These are phyloP conservation scores for Zelopaecilomyces penicillatus DNA, from an alignment of 2,329 filamentous ascomycete species.

Conservation along the genomic window DNA sequence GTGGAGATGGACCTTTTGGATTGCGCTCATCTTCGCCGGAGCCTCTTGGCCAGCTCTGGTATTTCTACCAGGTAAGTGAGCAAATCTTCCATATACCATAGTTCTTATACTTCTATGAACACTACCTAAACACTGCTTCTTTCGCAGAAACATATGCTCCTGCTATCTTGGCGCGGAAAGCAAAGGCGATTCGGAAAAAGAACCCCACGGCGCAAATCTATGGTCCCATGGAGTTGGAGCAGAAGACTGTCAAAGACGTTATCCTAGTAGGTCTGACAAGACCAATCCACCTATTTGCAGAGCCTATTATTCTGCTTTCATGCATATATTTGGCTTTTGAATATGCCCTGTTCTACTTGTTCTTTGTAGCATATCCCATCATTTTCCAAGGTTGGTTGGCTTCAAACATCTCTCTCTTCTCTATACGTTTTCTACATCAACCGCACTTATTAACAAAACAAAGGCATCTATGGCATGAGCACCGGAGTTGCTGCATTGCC, in stretches of 20 bases:
- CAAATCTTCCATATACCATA: too few relatives aligned
- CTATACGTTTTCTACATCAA: too few relatives aligned
- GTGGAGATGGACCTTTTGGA: constrained; percentile 39
- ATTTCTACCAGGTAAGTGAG: too few relatives aligned
- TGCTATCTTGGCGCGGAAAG: neutral
- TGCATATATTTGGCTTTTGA: neutral
- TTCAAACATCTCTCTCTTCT: too few relatives aligned
- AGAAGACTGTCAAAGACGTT: neutral
- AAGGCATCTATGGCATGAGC: constrained; percentile 5
- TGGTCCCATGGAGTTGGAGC: neutral
- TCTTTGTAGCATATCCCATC: constrained; percentile 47
- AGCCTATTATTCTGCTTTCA: neutral
- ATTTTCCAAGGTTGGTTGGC: constrained; percentile 4
- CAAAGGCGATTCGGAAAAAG: neutral
- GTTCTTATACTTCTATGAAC: too few relatives aligned
- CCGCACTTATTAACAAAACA: too few relatives aligned
- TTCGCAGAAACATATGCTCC: constrained; percentile 12
- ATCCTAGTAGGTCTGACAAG: neutral
- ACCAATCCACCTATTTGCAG: neutral
- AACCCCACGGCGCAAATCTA: neutral
- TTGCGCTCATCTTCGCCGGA: constrained; percentile 17
- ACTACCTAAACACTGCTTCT: too few relatives aligned
- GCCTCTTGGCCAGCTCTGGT: constrained; percentile 37
- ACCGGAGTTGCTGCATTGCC: constrained; percentile 4
- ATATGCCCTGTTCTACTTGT: constrained; percentile 54